Base-by-base conservation (phyloP, 2,329 filamentous ascomycete genomes). In the Claviceps monticola region DNA sequence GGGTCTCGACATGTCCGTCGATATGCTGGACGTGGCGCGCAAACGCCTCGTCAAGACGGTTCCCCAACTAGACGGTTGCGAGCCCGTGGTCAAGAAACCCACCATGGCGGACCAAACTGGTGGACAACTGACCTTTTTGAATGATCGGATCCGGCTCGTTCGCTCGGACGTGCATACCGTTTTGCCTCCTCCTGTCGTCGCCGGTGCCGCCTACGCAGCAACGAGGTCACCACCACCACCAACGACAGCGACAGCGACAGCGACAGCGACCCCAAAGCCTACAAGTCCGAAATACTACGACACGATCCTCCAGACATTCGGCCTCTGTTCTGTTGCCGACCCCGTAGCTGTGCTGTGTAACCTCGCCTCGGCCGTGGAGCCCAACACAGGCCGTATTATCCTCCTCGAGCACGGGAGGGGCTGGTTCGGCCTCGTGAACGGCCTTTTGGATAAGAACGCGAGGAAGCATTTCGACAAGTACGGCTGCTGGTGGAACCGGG, bases 401-500 rank as follows among this genome's bases (percentile, higher is more conserved):
- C 66, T 84, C 48, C 65, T 84, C 8, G 80, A 83, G 64, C 80
- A 83, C 66, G 80, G 80, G 23, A 74, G 76, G 54, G 78, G 76
- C 16, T 70, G 65, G 59, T 80, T 71, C 63, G 68, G 70, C 5
- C 66, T 77, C 50, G 65, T 83, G 37, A 83, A 84, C 60, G 64
- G 67, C 9, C 57, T 77, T 17, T 64, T 84, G 36, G 80, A 84
- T 64, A 68, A 66, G 55, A 72, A 73, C 52, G 80, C 80, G 0
- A 64, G 66, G 16, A 65, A 67, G 21, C 80, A 83, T 59, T 82
- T 80, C 53, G 66, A 69, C 21, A 73, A 75, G 58, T 83, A 78
- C 59, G 80, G 80, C 2, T 84, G 80, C 66, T 83, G 80, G 80
- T 83, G 79, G 79, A 84, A 84, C 65, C 69, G 80, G 50, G 80